phyloP scores from a whole-genome alignment of 768 basidiomycete genomes.

The Trametes maxima region DNA sequence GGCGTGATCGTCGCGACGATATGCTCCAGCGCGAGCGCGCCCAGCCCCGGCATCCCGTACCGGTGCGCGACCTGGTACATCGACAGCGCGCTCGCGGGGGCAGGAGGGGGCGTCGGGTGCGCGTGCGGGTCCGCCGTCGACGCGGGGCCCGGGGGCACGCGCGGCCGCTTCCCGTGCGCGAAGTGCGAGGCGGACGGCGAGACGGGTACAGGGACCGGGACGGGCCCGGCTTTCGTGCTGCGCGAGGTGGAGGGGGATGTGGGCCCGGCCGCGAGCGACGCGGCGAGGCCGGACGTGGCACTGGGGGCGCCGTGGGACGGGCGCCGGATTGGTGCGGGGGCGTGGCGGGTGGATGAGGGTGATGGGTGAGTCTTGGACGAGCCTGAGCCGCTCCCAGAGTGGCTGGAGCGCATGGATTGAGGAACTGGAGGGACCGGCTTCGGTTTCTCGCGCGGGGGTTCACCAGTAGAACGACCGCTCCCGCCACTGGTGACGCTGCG shows the following conservation, averaged over 20 bases:
- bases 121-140: conserved; percentile 65
- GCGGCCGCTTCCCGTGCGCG: conserved; percentile 47
- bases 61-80: conserved; percentile 80
- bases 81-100: conserved; percentile 70
- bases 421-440: conserved; percentile 8
- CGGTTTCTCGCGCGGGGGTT: conserved; percentile 22
- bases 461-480: conserved; percentile 36
- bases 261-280: conserved; percentile 13
- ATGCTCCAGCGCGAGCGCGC: conserved; percentile 69
- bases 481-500: conserved; percentile 57
- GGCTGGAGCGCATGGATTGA: conserved; percentile 7
- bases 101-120: conserved; percentile 64
- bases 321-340: conserved; percentile 24
- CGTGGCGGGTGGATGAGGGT: conserved; percentile 18
- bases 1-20: conserved; percentile 71
- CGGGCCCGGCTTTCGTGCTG: conserved; percentile 43
- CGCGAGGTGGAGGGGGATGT: conserved; percentile 32
- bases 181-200: conserved; percentile 44
- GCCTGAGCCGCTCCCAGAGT: neutral
- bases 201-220: conserved; percentile 43
- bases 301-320: conserved; percentile 17
- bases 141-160: conserved; percentile 32
- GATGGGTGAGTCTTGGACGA: conserved; percentile 7
- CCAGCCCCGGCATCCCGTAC: conserved; percentile 67
- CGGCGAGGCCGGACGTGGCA: conserved; percentile 3